Conservation (phyloP, 768 basidiomycete species). For the Lactarius tabidus region DNA sequence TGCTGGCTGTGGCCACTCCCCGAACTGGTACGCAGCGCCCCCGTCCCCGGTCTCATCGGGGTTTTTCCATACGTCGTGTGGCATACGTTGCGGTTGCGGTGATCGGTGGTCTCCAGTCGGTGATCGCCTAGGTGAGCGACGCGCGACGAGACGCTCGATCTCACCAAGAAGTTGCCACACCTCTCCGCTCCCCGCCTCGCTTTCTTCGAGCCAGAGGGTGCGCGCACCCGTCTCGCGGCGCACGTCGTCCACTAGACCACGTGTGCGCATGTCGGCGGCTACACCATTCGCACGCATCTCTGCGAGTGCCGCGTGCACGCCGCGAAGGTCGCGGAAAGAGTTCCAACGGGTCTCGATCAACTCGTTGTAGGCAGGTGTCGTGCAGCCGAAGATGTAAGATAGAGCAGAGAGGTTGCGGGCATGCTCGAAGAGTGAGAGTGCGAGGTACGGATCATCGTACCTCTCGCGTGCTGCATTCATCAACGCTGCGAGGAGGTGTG, state of each 20-base stretch:
- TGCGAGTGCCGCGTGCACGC: constrained; percentile 64
- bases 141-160: constrained; percentile 45
- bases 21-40: constrained; percentile 14
- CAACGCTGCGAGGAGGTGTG: constrained; percentile 68
- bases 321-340: constrained; percentile 75
- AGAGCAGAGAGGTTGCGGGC: constrained; percentile 69
- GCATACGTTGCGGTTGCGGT: not conserved
- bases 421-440: constrained; percentile 78
- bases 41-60: constrained; percentile 10
- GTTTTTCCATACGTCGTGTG: constrained; percentile 18
- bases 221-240: constrained; percentile 58
- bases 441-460: constrained; percentile 73
- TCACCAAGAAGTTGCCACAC: constrained; percentile 47
- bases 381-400: constrained; percentile 88
- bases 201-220: constrained; percentile 50
- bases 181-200: constrained; percentile 43
- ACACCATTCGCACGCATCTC: constrained; percentile 86
- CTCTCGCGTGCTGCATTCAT: constrained; percentile 77
- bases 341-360: constrained; percentile 82
- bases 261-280: constrained; percentile 53
- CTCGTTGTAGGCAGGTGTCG: constrained; percentile 84
- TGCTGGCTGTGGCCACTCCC: constrained; percentile 13
- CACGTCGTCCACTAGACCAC: constrained; percentile 55
- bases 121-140: constrained; percentile 5
- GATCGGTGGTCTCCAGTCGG: not conserved